Conservation (phyloP, 345 rosid species). For the Eutrema japonicum region DNA sequence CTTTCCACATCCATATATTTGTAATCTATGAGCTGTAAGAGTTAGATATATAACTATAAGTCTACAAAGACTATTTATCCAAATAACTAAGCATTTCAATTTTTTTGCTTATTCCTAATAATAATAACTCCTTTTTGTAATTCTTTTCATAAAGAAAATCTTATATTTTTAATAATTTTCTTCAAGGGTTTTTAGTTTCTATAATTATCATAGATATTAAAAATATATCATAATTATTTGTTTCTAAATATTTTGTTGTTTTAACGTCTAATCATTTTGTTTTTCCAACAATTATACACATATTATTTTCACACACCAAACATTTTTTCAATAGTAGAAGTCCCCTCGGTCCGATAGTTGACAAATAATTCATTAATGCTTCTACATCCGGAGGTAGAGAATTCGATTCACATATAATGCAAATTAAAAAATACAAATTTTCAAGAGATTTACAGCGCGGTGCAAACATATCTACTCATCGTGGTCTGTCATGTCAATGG, state of each 20-base stretch:
- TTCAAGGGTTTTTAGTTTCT: background rate
- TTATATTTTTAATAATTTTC: background rate
- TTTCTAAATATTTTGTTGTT: background rate
- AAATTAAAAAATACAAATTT: no score
- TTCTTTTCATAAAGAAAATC: background rate
- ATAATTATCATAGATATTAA: background rate
- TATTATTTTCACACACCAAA: no score
- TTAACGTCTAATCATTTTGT: background rate
- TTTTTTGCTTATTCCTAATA: background rate
- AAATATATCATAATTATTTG: no score
- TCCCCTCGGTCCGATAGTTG: no score
- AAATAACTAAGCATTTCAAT: constrained; percentile 12
- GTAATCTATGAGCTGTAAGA: constrained; percentile 23
- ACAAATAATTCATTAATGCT: no score
- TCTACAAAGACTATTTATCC: constrained; percentile 19
- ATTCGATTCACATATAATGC: no score
- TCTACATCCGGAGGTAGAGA: no score
- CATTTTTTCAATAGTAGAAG: no score
- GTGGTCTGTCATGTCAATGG: no score
- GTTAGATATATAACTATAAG: background rate
- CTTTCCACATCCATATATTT: background rate
- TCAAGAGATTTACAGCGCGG: no score
- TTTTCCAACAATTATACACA: no score
- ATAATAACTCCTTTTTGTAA: background rate
- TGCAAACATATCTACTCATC: no score